phyloP scores from a whole-genome alignment of 2,329 filamentous ascomycete species.

The Alternaria tenuissima region DNA sequence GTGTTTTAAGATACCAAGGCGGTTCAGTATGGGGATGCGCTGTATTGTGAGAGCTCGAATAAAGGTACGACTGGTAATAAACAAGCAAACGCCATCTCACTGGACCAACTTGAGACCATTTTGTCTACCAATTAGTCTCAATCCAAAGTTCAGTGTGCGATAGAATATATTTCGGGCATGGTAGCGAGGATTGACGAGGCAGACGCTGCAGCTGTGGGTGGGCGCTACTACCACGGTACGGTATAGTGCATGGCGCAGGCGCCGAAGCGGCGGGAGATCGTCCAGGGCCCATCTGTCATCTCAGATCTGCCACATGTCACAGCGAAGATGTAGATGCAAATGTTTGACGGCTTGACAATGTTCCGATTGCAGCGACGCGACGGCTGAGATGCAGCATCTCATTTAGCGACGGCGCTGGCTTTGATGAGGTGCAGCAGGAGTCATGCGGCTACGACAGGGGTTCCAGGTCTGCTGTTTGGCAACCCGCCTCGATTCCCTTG shows the following conservation, averaged over 20 bases:
- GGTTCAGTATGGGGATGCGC: not conserved
- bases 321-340: not conserved
- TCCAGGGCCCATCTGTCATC: slow-evolving; percentile 6
- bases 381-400: not conserved
- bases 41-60: not conserved
- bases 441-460: slow-evolving; percentile 10
- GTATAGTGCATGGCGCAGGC: slow-evolving; percentile 1
- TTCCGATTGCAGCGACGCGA: not conserved
- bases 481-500: not conserved
- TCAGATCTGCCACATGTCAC: slow-evolving; percentile 3
- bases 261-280: slow-evolving; percentile 8
- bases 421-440: slow-evolving; percentile 9
- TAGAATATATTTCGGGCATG: not conserved
- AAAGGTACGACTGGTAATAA: no score
- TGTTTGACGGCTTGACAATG: not conserved
- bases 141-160: not conserved
- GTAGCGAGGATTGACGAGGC: not conserved
- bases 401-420: slow-evolving; percentile 1
- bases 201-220: slow-evolving; percentile 2
- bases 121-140: no score
- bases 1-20: not conserved
- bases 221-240: slow-evolving; percentile 8
- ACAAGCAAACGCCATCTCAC: not conserved
- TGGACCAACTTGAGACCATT: not conserved
- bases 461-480: not conserved